A percentile compares a stretch with the other conserved stretches of the same genome.
Evolutionary conservation across 257 asterid genomes (phyloP).

Genomic region (Ilex aquifolium): DNA sequence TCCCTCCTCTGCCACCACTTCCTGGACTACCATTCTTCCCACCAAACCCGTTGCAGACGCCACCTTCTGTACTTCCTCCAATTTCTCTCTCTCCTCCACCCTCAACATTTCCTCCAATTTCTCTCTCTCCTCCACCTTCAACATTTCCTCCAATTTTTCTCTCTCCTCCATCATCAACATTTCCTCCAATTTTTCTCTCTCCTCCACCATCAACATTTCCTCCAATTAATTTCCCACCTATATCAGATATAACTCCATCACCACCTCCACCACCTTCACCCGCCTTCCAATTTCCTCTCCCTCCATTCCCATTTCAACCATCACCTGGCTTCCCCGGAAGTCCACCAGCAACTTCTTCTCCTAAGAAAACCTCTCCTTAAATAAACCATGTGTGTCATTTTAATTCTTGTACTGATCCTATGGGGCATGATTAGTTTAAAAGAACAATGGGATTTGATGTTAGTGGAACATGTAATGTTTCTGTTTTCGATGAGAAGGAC

Average conservation of each 20-base stretch:
- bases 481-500: no score
- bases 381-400: neutral
- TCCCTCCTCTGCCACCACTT: slow-evolving; percentile 52
- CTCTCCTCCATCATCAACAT: slow-evolving; percentile 36
- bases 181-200: slow-evolving; percentile 35
- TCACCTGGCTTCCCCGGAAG: slow-evolving; percentile 54
- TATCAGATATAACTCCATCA: slow-evolving; percentile 52
- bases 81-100: slow-evolving; percentile 44
- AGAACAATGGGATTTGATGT: no score
- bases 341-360: slow-evolving; percentile 38
- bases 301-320: slow-evolving; percentile 63
- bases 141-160: slow-evolving; percentile 39
- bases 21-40: slow-evolving; percentile 47
- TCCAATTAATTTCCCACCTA: slow-evolving; percentile 19
- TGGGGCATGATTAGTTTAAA: no score
- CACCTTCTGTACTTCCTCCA: slow-evolving; percentile 33
- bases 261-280: slow-evolving; percentile 47
- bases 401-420: no score
- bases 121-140: slow-evolving; percentile 36
- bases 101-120: slow-evolving; percentile 41
- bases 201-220: slow-evolving; percentile 23
- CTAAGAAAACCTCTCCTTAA: slow-evolving; percentile 37
- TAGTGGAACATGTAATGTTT: no score
- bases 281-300: slow-evolving; percentile 34
- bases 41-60: slow-evolving; percentile 21